Evolutionary conservation across 805 yeast genomes (phyloP), one percentile per base, ranked within the genome.

Genomic region (Candida ficus): DNA sequence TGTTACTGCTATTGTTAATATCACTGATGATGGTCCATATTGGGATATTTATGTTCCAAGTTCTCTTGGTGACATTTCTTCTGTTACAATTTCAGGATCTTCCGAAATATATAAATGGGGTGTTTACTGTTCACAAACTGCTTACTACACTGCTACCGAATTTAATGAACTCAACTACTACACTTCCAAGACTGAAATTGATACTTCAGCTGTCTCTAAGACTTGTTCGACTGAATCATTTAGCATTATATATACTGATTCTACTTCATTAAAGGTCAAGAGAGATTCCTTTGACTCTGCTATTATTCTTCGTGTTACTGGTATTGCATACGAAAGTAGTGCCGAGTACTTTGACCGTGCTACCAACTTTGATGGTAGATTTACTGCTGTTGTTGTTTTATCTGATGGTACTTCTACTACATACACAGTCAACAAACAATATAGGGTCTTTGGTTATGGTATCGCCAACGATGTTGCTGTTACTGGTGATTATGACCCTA

Each of bases 1-100:
- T 16, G 35, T 39, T 16, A 17, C 16, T 17, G 20, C 14, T 4
- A 34, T 38, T 12, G 36, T 30, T 13, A n/a, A 13, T 6, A 30
- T 23, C 21, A 22, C 12, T 23, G 29, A 17, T 23, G 35, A 32
- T n/a, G 23, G 9, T 7, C 38, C 42, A 29, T 9, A 5, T 10
- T 39, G 42, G 42, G 14, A 18, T 21, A 34, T 39, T 34, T 34
- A 35, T 26, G 19, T 39, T 35, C 42, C 42, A 22, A 34, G 34
- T 5, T 12, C 41, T 11, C 21, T 39, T n/a, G 37, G 43, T 7
- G 22, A 39, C 13, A 31, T 33, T 28, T n/a, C 26, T 3, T 30
- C 36, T 30, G 36, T 35, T 16, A 21, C 22, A 13, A 9, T 35
- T 11, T n/a, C 29, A 7, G 34, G 26, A 13, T 12, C 5, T 10